Percentiles rank a stretch among this genome's conserved stretches.
Evolutionary conservation across 129 eudicot species (phyloP).

Genomic region (Heracleum sosnowskyi): DNA sequence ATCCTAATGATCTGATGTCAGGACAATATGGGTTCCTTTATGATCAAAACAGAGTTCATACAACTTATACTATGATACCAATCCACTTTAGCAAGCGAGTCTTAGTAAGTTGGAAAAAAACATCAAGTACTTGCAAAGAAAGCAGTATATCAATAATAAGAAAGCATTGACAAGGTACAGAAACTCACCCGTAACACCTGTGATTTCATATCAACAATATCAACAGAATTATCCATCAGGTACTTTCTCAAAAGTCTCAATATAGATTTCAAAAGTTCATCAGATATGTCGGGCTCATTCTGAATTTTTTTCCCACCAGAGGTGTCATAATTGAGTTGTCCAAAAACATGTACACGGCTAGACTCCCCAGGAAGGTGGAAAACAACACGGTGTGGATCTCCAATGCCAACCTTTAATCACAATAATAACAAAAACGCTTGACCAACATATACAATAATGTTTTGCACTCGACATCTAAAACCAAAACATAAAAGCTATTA

Average conservation of each 20-base stretch:
- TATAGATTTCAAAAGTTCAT: constrained; percentile 54
- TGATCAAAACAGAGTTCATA: background rate
- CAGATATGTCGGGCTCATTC: constrained; percentile 51
- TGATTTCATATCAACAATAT: constrained; percentile 73
- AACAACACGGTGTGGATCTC: constrained; percentile 93
- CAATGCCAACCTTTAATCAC: constrained; percentile 74
- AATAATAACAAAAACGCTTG: constrained; percentile 3
- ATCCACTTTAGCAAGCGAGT: background rate
- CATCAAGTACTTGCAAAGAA: background rate
- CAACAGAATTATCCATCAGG: constrained; percentile 85
- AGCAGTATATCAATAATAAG: no score
- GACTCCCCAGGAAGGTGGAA: constrained; percentile 80
- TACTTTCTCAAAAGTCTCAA: constrained; percentile 79
- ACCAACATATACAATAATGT: background rate
- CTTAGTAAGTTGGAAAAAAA: background rate
- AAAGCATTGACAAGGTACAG: no score
- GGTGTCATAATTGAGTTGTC: constrained; percentile 29
- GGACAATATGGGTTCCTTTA: background rate
- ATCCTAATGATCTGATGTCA: background rate
- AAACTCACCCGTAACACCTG: constrained; percentile 75
- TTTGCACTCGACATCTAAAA: background rate
- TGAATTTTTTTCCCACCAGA: constrained; percentile 29
- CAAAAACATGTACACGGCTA: constrained; percentile 33
- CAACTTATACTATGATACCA: background rate
- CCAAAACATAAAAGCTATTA: background rate